A percentile compares a stretch with the other conserved stretches of the same genome.
These are phyloP conservation scores for Microascus cirrosus DNA, from an alignment of 2,329 filamentous ascomycete species.

Conservation along the genomic window DNA sequence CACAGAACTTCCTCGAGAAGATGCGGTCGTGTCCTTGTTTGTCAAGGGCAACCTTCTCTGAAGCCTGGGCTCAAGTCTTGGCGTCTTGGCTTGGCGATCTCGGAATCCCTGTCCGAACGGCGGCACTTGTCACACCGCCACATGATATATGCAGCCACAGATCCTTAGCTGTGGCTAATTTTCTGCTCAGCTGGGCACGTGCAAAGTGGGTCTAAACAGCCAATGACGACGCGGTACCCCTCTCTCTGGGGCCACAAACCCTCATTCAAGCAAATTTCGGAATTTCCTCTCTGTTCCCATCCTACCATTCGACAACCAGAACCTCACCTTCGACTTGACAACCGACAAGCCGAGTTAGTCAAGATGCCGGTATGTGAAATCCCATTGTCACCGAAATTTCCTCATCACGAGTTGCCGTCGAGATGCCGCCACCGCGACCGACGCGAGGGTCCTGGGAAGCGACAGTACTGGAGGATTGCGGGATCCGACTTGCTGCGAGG, in stretches of 20 bases:
- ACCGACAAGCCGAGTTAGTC: conserved; percentile 13
- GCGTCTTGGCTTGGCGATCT: not conserved
- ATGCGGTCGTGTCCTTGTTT: not conserved
- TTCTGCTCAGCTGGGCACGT: not conserved
- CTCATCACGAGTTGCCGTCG: not conserved
- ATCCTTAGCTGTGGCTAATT: not conserved
- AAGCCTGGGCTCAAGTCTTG: not conserved
- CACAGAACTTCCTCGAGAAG: not conserved
- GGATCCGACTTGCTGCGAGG: not conserved
- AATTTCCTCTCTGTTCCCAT: conserved; percentile 2
- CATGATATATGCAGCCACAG: not conserved
- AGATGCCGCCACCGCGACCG: not conserved
- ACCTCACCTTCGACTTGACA: conserved; percentile 3
- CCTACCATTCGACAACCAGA: conserved; percentile 1
- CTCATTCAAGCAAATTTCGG: conserved; percentile 5
- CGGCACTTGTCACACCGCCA: not conserved
- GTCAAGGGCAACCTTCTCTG: not conserved
- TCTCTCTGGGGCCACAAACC: conserved; percentile 4
- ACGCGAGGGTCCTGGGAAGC: not conserved
- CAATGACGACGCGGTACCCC: not conserved
- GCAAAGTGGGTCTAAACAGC: not conserved
- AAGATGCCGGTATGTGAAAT: conserved; percentile 27
- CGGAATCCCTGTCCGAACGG: not conserved
- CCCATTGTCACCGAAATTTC: not conserved
- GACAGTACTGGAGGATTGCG: not conserved